Conservation (phyloP, 1,284 basidiomycete genomes). For the Microbotryum lychnidis-dioicae region DNA sequence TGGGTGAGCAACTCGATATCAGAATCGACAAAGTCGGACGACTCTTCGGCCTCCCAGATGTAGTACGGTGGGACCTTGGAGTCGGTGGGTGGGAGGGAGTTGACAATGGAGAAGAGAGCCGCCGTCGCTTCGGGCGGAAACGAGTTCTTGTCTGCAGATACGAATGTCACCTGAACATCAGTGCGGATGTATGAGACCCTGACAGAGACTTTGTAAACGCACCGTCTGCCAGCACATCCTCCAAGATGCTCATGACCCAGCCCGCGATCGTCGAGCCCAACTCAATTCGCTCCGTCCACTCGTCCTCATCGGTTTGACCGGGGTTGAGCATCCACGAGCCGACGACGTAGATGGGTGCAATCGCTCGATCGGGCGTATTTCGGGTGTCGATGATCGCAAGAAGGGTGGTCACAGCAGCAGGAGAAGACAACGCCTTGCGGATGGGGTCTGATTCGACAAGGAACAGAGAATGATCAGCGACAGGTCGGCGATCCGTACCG, state of each 20-base stretch:
- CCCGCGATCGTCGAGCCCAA: constrained; percentile 41
- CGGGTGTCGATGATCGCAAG: constrained; percentile 48
- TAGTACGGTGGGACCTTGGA: constrained; percentile 52
- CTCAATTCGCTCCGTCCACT: constrained; percentile 60
- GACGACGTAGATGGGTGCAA: constrained; percentile 58
- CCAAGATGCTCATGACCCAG: constrained; percentile 26
- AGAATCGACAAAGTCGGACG: constrained; percentile 51
- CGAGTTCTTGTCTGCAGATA: constrained; percentile 44
- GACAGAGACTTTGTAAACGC: background rate
- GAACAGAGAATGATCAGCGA: background rate
- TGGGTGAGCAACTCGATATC: constrained; percentile 67
- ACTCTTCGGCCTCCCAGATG: constrained; percentile 47
- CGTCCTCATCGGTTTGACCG: constrained; percentile 44
- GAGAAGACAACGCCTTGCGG: constrained; percentile 55
- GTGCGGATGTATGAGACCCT: too few species aligned
- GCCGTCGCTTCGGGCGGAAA: constrained; percentile 46
- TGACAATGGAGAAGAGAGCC: constrained; percentile 55
- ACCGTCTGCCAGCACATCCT: constrained; percentile 24
- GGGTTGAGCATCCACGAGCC: constrained; percentile 50
- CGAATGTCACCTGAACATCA: background rate
- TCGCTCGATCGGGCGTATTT: background rate
- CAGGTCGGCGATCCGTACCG: background rate
- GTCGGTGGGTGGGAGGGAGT: constrained; percentile 53
- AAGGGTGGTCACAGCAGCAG: constrained; percentile 58
- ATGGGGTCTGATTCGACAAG: constrained; percentile 53